Conservation (phyloP, 768 basidiomycete species). For the Calocybe gangraenosa region DNA sequence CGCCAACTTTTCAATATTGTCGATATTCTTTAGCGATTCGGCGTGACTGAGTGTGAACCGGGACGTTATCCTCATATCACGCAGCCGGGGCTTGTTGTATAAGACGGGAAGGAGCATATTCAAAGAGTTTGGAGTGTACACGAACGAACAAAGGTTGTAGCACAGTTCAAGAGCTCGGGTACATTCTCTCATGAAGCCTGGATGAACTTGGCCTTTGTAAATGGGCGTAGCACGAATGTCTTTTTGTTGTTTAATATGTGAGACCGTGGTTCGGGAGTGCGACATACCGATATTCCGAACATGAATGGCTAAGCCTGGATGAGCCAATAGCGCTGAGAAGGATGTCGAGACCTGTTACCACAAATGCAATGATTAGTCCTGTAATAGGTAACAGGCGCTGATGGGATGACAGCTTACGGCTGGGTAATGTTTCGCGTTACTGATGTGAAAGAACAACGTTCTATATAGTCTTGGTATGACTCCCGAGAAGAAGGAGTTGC, state of each 20-base stretch:
- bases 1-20: constrained; percentile 38
- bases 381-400: neutral
- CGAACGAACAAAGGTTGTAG: constrained; percentile 53
- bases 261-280: neutral
- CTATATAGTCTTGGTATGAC: constrained; percentile 62
- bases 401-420: constrained; percentile 37
- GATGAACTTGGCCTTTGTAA: constrained; percentile 32
- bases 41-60: constrained; percentile 51
- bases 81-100: constrained; percentile 37
- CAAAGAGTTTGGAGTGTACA: constrained; percentile 45
- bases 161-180: constrained; percentile 42
- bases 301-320: constrained; percentile 50
- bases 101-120: constrained; percentile 48
- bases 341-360: constrained; percentile 47
- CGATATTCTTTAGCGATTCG: constrained; percentile 34
- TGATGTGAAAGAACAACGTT: constrained; percentile 47
- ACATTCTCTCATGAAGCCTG: constrained; percentile 52
- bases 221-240: constrained; percentile 49
- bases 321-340: constrained; percentile 53
- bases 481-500: constrained; percentile 58
- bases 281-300: constrained; percentile 55
- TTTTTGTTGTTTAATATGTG: constrained; percentile 15
- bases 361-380: constrained; percentile 2
- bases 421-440: constrained; percentile 57
- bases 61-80: constrained; percentile 45